A percentile compares a stretch with the other conserved stretches of the same genome.
These are phyloP conservation scores for Phtheirospermum japonicum DNA, from an alignment of 257 asterid genomes.

Conservation along the genomic window DNA sequence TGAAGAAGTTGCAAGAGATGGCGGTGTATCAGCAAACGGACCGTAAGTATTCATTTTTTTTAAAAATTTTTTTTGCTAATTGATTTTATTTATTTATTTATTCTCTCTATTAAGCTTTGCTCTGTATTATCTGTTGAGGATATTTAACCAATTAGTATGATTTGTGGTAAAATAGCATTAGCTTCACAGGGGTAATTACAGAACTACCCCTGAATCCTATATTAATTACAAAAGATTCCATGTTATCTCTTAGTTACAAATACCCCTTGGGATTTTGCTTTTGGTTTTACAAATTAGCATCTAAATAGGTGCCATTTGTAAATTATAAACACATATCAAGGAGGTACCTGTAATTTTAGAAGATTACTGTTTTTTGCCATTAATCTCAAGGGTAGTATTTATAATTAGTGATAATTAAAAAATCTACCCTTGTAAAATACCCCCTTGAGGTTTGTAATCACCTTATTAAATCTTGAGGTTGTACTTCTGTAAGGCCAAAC, in stretches of 20 bases:
- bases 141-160: no score
- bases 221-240: neutral
- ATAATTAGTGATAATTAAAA: neutral
- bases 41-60: slow-evolving; percentile 58
- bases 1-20: slow-evolving; percentile 92
- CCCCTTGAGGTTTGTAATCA: neutral
- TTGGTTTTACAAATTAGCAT: neutral
- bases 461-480: neutral
- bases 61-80: no score
- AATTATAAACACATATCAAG: neutral
- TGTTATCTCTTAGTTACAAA: neutral
- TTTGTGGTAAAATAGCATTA: no score
- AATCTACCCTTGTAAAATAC: neutral
- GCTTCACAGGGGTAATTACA: neutral
- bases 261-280: neutral
- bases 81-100: slow-evolving; percentile 18
- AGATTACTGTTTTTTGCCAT: no score
- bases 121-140: neutral
- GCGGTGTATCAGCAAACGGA: slow-evolving; percentile 66
- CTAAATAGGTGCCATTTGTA: neutral
- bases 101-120: slow-evolving; percentile 6
- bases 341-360: neutral
- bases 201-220: neutral
- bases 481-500: neutral
- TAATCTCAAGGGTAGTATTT: neutral